These are phyloP conservation scores for Leccinum arenicola DNA, from an alignment of 768 basidiomycete species.

Conservation along the genomic window DNA sequence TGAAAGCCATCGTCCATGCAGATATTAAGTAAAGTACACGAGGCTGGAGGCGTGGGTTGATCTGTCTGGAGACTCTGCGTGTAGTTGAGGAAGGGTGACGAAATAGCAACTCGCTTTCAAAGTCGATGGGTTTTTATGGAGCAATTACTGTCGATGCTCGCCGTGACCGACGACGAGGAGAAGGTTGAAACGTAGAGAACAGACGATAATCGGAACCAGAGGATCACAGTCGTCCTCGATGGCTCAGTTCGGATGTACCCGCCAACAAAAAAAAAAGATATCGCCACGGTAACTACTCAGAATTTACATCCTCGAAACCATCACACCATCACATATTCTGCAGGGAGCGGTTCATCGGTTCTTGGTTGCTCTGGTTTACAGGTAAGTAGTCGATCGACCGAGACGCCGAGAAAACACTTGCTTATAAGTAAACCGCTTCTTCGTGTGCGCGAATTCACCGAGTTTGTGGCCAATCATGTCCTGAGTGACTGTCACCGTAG, in stretches of 20 bases:
- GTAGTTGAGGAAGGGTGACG: not conserved
- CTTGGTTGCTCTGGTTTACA: not conserved
- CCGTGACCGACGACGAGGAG: constrained; percentile 6
- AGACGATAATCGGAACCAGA: not conserved
- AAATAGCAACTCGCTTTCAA: not conserved
- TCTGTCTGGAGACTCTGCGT: not conserved
- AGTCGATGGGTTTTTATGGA: not conserved
- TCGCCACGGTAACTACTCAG: constrained; percentile 30
- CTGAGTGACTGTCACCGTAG: constrained; percentile 83
- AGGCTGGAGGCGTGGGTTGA: constrained; percentile 5
- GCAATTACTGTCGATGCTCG: not conserved
- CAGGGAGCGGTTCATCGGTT: not conserved
- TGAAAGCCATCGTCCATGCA: constrained; percentile 43
- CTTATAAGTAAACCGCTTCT: constrained; percentile 85
- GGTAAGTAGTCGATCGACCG: not conserved
- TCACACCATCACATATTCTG: not conserved
- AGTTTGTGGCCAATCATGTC: constrained; percentile 99
- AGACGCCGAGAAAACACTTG: constrained; percentile 40
- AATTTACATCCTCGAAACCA: not conserved
- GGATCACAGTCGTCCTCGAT: not conserved
- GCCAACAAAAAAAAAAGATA: constrained; percentile 17
- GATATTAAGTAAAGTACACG: constrained; percentile 12
- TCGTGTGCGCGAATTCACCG: constrained; percentile 90
- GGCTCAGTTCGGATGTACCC: constrained; percentile 30
- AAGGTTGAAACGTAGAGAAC: not conserved